These are phyloP conservation scores for Hypoxylon lienhwacheense DNA, from an alignment of 495 filamentous ascomycete species.

Conservation along the genomic window DNA sequence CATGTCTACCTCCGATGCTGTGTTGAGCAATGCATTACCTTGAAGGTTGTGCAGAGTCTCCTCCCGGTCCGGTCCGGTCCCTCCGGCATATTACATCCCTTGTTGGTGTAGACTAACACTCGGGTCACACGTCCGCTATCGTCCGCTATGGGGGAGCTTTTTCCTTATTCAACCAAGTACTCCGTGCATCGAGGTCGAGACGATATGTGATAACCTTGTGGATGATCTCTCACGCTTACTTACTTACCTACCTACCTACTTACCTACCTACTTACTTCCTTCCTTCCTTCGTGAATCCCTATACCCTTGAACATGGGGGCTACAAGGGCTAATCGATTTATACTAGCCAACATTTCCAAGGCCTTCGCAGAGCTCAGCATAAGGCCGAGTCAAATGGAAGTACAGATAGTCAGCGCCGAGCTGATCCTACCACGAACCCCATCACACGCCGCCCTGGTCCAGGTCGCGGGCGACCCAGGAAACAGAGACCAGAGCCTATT, in stretches of 20 bases:
- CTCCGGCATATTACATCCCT: constrained; percentile 1
- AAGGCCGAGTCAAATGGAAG: constrained; percentile 44
- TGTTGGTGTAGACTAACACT: too few relatives aligned
- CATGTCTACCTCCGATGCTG: too few relatives aligned
- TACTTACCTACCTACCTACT: too few relatives aligned
- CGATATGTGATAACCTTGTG: too few relatives aligned
- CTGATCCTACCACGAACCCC: constrained; percentile 50
- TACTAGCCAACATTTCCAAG: constrained; percentile 55
- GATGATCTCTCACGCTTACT: too few relatives aligned
- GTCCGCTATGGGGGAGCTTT: too few relatives aligned
- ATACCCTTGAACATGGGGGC: too few relatives aligned
- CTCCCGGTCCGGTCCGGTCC: neutral
- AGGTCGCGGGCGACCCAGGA: constrained; percentile 51
- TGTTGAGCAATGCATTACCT: constrained; percentile 1
- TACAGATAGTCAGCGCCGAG: constrained; percentile 33
- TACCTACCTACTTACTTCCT: too few relatives aligned
- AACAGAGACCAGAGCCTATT: constrained; percentile 32
- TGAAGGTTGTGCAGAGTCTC: neutral
- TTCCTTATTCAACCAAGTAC: too few relatives aligned
- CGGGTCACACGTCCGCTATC: too few relatives aligned
- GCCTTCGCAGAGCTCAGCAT: constrained; percentile 50
- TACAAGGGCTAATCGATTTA: constrained; percentile 20
- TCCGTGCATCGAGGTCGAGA: too few relatives aligned
- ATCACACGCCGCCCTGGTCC: constrained; percentile 55
- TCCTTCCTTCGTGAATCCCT: too few relatives aligned